A percentile compares a stretch with the other conserved stretches of the same genome.
phyloP scores from a whole-genome alignment of 179 eudicot species.

The Patellifolia procumbens region DNA sequence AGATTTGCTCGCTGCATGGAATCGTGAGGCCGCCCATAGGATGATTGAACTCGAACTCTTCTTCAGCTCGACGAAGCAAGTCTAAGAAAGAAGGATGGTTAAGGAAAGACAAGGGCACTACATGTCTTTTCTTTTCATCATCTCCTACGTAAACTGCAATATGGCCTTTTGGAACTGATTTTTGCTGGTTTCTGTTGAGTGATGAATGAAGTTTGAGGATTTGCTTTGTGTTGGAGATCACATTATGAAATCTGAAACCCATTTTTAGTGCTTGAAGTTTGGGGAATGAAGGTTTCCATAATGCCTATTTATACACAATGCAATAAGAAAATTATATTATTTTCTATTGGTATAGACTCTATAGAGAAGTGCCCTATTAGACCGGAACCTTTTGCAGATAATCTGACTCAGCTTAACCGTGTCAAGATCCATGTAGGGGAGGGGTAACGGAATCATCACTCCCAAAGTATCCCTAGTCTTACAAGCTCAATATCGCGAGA shows the following conservation, averaged over 20 bases:
- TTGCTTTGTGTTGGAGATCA: conserved; percentile 30
- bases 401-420: no score
- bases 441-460: no score
- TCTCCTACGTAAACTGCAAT: conserved; percentile 52
- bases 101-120: conserved; percentile 36
- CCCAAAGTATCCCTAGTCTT: no score
- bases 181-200: conserved; percentile 16
- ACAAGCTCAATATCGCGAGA: no score
- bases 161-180: conserved; percentile 46
- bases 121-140: conserved; percentile 25
- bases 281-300: not conserved
- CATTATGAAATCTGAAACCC: conserved; percentile 22
- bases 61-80: conserved; percentile 33
- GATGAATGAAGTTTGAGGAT: conserved; percentile 33
- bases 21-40: conserved; percentile 45
- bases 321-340: no score
- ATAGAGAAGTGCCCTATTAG: no score
- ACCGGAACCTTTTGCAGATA: no score
- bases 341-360: no score
- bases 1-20: conserved; percentile 38
- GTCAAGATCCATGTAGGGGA: no score
- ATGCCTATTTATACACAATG: not conserved
- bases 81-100: conserved; percentile 36
- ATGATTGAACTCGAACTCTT: conserved; percentile 47
- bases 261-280: not conserved